Percentiles rank a stretch among this genome's conserved stretches.
These are phyloP conservation scores for Peronosclerospora sorghi DNA, from an alignment of 352 stramenopile species.

Conservation along the genomic window DNA sequence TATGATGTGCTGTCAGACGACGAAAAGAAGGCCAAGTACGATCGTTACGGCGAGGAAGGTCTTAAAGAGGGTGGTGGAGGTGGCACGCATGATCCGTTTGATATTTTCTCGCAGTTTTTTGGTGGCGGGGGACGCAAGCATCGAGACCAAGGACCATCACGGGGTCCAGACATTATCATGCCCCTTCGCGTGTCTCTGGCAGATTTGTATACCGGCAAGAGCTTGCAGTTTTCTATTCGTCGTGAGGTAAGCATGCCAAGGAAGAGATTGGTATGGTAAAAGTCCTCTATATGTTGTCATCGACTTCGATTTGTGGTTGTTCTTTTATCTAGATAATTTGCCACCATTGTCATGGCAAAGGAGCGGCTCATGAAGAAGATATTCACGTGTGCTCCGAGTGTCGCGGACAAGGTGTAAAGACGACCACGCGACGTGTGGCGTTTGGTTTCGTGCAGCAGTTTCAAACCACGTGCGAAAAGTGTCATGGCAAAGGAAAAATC, in stretches of 20 bases:
- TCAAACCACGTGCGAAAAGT: slow-evolving; percentile 84
- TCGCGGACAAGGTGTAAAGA: slow-evolving; percentile 90
- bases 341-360: slow-evolving; percentile 87
- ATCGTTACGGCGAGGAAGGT: slow-evolving; percentile 86
- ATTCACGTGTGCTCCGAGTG: slow-evolving; percentile 88
- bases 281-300: slow-evolving; percentile 1
- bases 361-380: slow-evolving; percentile 84
- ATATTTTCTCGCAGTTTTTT: slow-evolving; percentile 78
- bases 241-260: slow-evolving; percentile 30
- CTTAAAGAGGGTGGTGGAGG: slow-evolving; percentile 42
- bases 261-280: neutral
- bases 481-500: slow-evolving; percentile 87
- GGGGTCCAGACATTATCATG: slow-evolving; percentile 68
- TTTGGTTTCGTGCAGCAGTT: slow-evolving; percentile 83
- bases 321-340: slow-evolving; percentile 89
- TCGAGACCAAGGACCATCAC: slow-evolving; percentile 42
- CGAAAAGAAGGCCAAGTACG: slow-evolving; percentile 84
- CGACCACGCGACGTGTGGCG: slow-evolving; percentile 56
- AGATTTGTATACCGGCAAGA: slow-evolving; percentile 94
- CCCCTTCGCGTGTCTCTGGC: slow-evolving; percentile 90
- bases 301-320: slow-evolving; percentile 16
- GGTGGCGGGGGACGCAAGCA: slow-evolving; percentile 29
- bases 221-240: slow-evolving; percentile 90
- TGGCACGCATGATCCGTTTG: slow-evolving; percentile 57
- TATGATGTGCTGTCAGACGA: slow-evolving; percentile 88